Evolutionary conservation across 768 basidiomycete genomes (phyloP), one percentile per base, ranked within the genome.

Genomic region (Collybia nuda): DNA sequence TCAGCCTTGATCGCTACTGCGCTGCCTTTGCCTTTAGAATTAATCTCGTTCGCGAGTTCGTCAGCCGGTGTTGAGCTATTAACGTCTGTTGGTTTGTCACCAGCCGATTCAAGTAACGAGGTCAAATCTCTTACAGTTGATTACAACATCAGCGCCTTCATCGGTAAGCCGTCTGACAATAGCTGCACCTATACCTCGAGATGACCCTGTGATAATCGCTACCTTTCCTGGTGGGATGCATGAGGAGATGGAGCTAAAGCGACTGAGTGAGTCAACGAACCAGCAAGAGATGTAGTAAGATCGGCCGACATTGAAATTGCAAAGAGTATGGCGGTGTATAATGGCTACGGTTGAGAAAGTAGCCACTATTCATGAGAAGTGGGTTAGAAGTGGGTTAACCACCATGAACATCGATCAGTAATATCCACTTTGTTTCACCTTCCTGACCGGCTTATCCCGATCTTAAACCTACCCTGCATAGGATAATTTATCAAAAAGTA

Each of bases 181-280:
- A 12, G 79, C 73, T 0, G 81, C 83, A 32, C 82, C 84, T 22
- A 82, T 84, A 15, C 74, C 76, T 9, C 80, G 77, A 12, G 83
- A 83, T 5, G 81, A 82, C 24, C 82, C 81, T 15, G 83, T 84
- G 36, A 84, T 75, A 41, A 84, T 64, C n/a, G 78, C 79, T n/a
- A 78, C 71, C 65, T 79, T 80, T 17, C 75, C 77, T 71, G 50
- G 15, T 11, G 12, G 12, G 12, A 32, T n/a, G n/a, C 24, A 26
- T 26, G 24, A 26, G 24, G 4, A 7, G 3, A 26, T 26, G 24
- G 24, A 26, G 7, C 24, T 4, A 26, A 26, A 26, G 24, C 24
- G 7, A 3, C 24, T 11, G 32, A 11, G 9, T 32, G 12, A 11
- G 14, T 3, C 32, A 32, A 32, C 32, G 14, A 32, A 32, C 32